Evolutionary conservation across 192 early-diverging fungal genomes (phyloP).

Genomic region (Helicostylum pulchrum): DNA sequence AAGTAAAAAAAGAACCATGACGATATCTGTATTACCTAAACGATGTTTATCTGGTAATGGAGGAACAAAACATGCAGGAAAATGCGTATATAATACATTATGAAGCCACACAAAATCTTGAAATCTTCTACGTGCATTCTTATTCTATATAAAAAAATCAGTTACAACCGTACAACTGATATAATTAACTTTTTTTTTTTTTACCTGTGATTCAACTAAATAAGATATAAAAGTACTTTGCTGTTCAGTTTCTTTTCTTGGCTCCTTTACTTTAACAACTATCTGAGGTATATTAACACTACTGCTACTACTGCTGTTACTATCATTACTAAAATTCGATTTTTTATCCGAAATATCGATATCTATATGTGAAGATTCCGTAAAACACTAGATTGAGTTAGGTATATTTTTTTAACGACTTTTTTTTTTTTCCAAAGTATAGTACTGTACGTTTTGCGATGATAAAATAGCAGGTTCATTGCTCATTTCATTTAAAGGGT

Average conservation of each 20-base stretch:
- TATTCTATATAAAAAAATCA: too few species aligned
- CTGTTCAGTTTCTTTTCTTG: slow-evolving; percentile 88
- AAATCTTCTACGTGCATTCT: slow-evolving; percentile 81
- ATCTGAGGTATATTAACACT: neutral
- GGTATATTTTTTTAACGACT: neutral
- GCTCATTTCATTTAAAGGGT: slow-evolving; percentile 2
- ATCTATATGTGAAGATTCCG: slow-evolving; percentile 4
- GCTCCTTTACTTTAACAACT: slow-evolving; percentile 66
- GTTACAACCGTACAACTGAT: too few species aligned
- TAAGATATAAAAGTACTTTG: slow-evolving; percentile 81
- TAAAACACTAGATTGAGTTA: neutral
- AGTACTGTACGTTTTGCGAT: neutral
- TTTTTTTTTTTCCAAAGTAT: neutral
- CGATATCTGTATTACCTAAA: slow-evolving; percentile 52
- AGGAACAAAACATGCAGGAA: slow-evolving; percentile 79
- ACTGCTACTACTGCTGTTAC: neutral
- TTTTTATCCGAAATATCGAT: slow-evolving; percentile 25
- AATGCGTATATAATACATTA: slow-evolving; percentile 67
- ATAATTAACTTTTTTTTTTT: slow-evolving; percentile 27
- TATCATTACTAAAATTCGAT: neutral
- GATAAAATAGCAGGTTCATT: neutral
- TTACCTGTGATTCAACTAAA: slow-evolving; percentile 73
- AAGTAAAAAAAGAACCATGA: neutral
- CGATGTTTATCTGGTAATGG: slow-evolving; percentile 93
- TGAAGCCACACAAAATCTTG: slow-evolving; percentile 95